Evolutionary conservation across 116 monocot species (phyloP).

Genomic region (Zostera marina): DNA sequence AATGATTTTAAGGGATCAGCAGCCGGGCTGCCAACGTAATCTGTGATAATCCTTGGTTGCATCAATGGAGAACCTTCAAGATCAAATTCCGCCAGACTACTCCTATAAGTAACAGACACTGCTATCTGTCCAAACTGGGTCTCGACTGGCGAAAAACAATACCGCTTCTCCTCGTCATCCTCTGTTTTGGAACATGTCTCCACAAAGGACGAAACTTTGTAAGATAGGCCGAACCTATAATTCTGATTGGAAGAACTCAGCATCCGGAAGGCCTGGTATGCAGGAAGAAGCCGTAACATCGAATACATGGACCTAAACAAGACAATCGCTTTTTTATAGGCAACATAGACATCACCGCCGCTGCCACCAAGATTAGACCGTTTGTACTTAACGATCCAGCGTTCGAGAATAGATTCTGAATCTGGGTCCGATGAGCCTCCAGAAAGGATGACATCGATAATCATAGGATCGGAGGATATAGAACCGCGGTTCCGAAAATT

Average conservation of each 20-base stretch:
- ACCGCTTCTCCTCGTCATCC: conserved; percentile 24
- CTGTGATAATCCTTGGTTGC: conserved; percentile 56
- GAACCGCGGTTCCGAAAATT: conserved; percentile 18
- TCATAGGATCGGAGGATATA: conserved; percentile 33
- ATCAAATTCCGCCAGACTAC: conserved; percentile 39
- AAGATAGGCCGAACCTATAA: conserved; percentile 42
- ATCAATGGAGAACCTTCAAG: conserved; percentile 40
- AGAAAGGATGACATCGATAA: conserved; percentile 62
- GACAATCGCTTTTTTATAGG: conserved; percentile 76
- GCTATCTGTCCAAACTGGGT: conserved; percentile 55
- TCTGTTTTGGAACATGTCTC: conserved; percentile 50
- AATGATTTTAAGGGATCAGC: conserved; percentile 60
- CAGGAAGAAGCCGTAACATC: conserved; percentile 47
- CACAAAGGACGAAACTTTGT: conserved; percentile 59
- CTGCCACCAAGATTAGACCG: conserved; percentile 1
- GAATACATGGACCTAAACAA: conserved; percentile 56
- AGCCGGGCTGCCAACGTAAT: conserved; percentile 74
- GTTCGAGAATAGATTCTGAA: conserved; percentile 32
- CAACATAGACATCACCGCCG: neutral
- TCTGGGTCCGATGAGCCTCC: conserved; percentile 12
- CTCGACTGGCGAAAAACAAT: conserved; percentile 52
- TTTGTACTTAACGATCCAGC: conserved; percentile 60
- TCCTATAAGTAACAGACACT: conserved; percentile 47
- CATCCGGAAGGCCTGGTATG: conserved; percentile 32
- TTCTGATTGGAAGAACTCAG: conserved; percentile 34